Conservation (phyloP, 352 stramenopile species). For the Globisporangium cederbergense region DNA sequence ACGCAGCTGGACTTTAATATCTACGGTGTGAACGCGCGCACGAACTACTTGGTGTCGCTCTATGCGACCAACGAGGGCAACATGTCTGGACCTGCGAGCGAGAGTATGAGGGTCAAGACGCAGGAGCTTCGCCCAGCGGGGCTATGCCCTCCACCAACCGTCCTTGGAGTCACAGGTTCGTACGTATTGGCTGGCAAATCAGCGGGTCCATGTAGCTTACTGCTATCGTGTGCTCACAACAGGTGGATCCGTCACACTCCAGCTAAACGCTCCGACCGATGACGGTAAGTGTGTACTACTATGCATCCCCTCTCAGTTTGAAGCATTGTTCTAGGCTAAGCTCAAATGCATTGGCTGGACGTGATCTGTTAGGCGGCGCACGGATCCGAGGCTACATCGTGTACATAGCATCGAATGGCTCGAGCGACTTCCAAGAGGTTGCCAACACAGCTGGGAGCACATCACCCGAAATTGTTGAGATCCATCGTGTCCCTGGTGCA, state of each 20-base stretch:
- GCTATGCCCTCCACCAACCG: slow-evolving; percentile 7
- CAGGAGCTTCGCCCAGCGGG: slow-evolving; percentile 4
- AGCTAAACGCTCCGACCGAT: slow-evolving; percentile 9
- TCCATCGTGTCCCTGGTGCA: slow-evolving; percentile 26
- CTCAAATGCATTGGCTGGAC: no score
- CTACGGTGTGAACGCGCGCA: slow-evolving; percentile 11
- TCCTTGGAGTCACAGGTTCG: slow-evolving; percentile 10
- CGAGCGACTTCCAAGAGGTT: slow-evolving; percentile 30
- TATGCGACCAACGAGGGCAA: slow-evolving; percentile 7
- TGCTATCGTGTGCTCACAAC: neutral
- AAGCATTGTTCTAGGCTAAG: no score
- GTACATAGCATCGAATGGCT: slow-evolving; percentile 41
- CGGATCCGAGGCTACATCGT: slow-evolving; percentile 51
- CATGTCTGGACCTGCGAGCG: slow-evolving; percentile 3
- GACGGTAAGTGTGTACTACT: neutral
- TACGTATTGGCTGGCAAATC: no score
- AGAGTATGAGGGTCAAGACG: neutral
- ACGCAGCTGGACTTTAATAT: neutral
- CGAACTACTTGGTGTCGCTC: slow-evolving; percentile 5
- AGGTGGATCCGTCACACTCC: slow-evolving; percentile 12
- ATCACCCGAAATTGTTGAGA: slow-evolving; percentile 26
- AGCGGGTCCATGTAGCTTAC: neutral
- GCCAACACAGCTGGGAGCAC: slow-evolving; percentile 22
- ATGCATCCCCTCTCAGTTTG: no score
- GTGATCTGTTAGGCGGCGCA: slow-evolving; percentile 31